Evolutionary conservation across 495 filamentous ascomycete genomes (phyloP).

Genomic region (Hypoxylon trugodes): DNA sequence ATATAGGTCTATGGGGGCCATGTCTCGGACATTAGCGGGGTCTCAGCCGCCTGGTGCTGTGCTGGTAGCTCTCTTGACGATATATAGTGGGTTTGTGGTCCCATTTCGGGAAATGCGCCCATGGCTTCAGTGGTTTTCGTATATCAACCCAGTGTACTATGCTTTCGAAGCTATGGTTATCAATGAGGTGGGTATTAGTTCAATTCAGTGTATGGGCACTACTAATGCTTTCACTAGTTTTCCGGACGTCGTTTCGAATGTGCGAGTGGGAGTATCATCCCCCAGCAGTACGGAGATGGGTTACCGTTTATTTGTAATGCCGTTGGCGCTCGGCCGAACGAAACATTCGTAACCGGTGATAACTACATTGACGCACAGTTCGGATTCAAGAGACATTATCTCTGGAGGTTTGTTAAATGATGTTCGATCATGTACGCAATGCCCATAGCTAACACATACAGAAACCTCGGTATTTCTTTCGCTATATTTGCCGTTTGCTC

Average conservation of each 20-base stretch:
- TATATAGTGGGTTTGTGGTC: not conserved
- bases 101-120: not conserved
- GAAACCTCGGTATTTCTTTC: conserved; percentile 14
- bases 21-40: not conserved
- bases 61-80: not conserved
- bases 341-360: no score
- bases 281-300: no score
- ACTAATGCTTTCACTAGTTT: no score
- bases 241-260: no score
- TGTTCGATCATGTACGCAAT: no score
- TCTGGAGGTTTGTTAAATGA: no score
- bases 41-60: not conserved
- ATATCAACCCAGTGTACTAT: not conserved
- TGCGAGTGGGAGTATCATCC: no score
- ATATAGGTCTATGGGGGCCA: conserved; percentile 71
- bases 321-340: no score
- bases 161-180: not conserved
- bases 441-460: conserved; percentile 46
- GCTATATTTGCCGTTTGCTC: conserved; percentile 58
- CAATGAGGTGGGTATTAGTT: conserved; percentile 1
- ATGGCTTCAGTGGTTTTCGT: not conserved
- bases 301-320: no score
- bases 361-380: no score
- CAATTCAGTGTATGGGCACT: no score
- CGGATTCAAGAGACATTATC: no score